Percentiles rank a stretch among this genome's conserved stretches.
Evolutionary conservation across 441 rosid species (phyloP).

Genomic region (Theobroma grandiflorum): DNA sequence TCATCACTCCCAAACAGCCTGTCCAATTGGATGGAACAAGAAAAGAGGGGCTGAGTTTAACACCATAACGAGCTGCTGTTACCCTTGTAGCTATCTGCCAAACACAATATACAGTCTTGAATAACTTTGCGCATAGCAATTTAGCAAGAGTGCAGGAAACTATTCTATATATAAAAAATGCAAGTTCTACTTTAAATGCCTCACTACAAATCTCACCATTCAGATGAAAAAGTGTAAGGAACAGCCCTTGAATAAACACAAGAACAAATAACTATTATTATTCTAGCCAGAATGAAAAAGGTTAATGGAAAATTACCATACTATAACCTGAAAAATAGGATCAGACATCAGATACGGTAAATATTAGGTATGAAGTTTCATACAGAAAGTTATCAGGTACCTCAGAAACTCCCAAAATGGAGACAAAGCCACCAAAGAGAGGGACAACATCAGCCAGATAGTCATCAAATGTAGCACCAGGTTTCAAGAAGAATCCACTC

Average conservation of each 20-base stretch:
- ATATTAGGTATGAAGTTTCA: neutral
- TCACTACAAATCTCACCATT: neutral
- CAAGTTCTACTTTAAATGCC: neutral
- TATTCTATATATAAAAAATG: neutral
- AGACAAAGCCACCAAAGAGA: constrained; percentile 82
- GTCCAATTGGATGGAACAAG: constrained; percentile 96
- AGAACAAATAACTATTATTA: neutral
- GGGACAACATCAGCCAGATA: constrained; percentile 77
- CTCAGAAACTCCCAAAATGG: constrained; percentile 93
- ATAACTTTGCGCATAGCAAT: neutral
- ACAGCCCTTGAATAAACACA: neutral
- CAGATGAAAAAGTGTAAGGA: neutral
- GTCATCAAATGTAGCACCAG: constrained; percentile 82
- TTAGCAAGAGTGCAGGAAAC: neutral
- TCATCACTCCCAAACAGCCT: constrained; percentile 93
- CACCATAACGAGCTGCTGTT: constrained; percentile 72
- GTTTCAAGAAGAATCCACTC: constrained; percentile 95
- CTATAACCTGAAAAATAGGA: neutral
- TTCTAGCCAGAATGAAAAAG: neutral
- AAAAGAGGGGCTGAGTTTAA: constrained; percentile 85
- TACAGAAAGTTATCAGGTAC: constrained; percentile 35
- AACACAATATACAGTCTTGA: constrained; percentile 6
- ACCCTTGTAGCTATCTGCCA: constrained; percentile 83
- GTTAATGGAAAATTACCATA: neutral
- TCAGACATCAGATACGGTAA: neutral